phyloP scores from a whole-genome alignment of 495 filamentous ascomycete genomes.

The Annulohypoxylon moriforme region DNA sequence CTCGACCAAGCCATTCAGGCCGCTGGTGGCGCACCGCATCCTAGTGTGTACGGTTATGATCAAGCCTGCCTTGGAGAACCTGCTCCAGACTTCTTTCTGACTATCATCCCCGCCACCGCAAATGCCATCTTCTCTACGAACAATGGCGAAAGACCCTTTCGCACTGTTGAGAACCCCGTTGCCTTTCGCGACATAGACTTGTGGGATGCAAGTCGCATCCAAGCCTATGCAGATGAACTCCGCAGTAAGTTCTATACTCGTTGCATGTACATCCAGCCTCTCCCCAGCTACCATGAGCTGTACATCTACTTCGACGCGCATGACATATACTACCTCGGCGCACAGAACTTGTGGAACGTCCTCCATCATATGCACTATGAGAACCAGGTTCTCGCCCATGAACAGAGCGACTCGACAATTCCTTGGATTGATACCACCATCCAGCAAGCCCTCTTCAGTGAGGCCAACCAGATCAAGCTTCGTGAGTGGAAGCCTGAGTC shows the following conservation, averaged over 20 bases:
- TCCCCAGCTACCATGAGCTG: slow-evolving; percentile 49
- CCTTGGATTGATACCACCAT: background rate
- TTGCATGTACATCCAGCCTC: slow-evolving; percentile 45
- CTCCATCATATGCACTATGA: slow-evolving; percentile 47
- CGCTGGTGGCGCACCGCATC: slow-evolving; percentile 1
- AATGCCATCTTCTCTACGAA: slow-evolving; percentile 53
- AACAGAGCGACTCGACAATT: background rate
- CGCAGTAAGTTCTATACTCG: slow-evolving; percentile 47
- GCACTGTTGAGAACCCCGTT: slow-evolving; percentile 41
- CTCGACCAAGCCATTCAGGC: slow-evolving; percentile 22
- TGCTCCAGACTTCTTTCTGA: slow-evolving; percentile 45
- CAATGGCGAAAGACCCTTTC: slow-evolving; percentile 38
- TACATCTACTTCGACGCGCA: slow-evolving; percentile 64
- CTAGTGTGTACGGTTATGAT: background rate
- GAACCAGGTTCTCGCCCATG: slow-evolving; percentile 36
- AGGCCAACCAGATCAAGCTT: slow-evolving; percentile 36
- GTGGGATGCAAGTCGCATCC: slow-evolving; percentile 44
- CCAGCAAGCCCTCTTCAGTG: slow-evolving; percentile 29
- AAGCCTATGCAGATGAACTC: slow-evolving; percentile 45
- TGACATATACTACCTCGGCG: slow-evolving; percentile 60
- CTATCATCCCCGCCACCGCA: slow-evolving; percentile 33
- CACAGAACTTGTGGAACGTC: slow-evolving; percentile 58
- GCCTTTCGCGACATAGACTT: slow-evolving; percentile 37
- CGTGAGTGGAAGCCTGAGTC: slow-evolving; percentile 30
- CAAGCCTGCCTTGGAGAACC: slow-evolving; percentile 29